These are phyloP conservation scores for Aspergillus sp. DNA, from an alignment of 2,329 filamentous ascomycete genomes.

Conservation along the genomic window DNA sequence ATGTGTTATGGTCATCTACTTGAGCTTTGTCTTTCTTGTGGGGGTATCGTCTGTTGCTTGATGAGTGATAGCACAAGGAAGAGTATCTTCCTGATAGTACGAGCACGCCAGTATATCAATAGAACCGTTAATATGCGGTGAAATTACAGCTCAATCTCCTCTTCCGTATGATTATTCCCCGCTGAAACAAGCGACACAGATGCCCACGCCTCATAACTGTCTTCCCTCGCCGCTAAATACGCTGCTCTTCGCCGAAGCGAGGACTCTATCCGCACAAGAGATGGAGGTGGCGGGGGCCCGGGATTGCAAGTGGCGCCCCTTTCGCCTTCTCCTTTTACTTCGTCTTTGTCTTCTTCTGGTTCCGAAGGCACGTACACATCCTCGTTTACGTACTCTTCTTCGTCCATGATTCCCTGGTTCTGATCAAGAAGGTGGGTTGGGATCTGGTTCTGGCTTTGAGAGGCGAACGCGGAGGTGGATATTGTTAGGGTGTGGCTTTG, in stretches of 20 bases:
- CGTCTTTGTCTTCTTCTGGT: not conserved
- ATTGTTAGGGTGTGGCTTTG: conserved; percentile 28
- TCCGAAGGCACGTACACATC: not conserved
- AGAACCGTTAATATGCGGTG: not conserved
- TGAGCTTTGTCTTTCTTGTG: not conserved
- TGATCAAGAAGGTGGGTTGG: not conserved
- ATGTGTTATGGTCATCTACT: not conserved
- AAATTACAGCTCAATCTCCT: conserved; percentile 48
- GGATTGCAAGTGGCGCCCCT: not conserved
- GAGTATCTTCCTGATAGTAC: not conserved
- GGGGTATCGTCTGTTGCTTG: not conserved
- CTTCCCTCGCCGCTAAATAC: conserved; percentile 47
- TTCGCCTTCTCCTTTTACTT: not conserved
- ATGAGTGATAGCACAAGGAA: not conserved
- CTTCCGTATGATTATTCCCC: conserved; percentile 47
- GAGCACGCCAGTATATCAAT: not conserved
- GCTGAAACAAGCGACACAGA: conserved; percentile 49
- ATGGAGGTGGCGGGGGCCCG: not conserved
- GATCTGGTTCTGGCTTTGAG: conserved; percentile 18
- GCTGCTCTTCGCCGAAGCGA: conserved; percentile 38
- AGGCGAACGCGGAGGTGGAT: conserved; percentile 33
- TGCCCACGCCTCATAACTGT: conserved; percentile 49
- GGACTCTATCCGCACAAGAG: conserved; percentile 13
- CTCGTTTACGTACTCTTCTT: conserved; percentile 1
- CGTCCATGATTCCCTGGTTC: not conserved